Evolutionary conservation across 1,139 yeast genomes (phyloP).

Genomic region (Blastobotrys arbuscula): DNA sequence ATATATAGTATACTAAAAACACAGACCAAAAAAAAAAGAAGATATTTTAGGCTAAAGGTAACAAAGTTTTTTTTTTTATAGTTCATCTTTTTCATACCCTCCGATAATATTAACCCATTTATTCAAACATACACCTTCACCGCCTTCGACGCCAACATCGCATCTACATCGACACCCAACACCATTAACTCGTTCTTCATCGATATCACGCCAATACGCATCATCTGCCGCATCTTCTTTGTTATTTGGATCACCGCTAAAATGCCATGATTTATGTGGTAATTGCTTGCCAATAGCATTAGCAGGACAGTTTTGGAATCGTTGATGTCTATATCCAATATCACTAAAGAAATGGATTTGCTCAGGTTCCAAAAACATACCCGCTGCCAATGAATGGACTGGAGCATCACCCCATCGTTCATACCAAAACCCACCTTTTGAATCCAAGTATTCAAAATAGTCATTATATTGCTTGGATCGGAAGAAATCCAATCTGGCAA

Average conservation of each 20-base stretch:
- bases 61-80: no score
- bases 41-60: no score
- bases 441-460: constrained; percentile 62
- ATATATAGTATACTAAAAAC: no score
- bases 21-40: no score
- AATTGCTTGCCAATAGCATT: constrained; percentile 43
- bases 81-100: constrained; percentile 23
- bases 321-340: constrained; percentile 70
- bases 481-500: constrained; percentile 77
- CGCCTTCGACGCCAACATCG: constrained; percentile 53
- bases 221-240: constrained; percentile 29
- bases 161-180: constrained; percentile 86
- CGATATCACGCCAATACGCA: constrained; percentile 43
- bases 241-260: constrained; percentile 23
- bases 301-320: constrained; percentile 76
- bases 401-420: constrained; percentile 95
- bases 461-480: constrained; percentile 57
- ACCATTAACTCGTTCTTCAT: constrained; percentile 47
- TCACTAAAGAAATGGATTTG: constrained; percentile 84
- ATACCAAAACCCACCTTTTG: constrained; percentile 72
- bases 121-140: constrained; percentile 49
- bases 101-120: constrained; percentile 45
- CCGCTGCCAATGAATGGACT: constrained; percentile 70
- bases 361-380: constrained; percentile 62
- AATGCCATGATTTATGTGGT: constrained; percentile 19